Conservation (phyloP, 1,284 basidiomycete genomes). For the Phenoliferia sp. region DNA sequence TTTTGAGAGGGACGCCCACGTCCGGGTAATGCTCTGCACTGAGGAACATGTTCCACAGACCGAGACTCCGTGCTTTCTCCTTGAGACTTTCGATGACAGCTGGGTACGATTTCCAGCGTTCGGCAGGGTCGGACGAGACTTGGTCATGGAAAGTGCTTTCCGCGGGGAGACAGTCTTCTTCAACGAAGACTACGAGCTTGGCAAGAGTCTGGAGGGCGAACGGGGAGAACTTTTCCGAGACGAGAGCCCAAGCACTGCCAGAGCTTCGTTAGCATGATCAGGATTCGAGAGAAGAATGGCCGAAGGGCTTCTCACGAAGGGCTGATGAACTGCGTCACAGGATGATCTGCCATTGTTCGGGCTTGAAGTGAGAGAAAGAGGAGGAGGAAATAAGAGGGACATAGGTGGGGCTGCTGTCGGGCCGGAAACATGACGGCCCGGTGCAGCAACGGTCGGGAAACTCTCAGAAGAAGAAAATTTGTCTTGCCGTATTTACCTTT, state of each 20-base stretch:
- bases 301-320: not conserved
- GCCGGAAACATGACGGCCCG: too few species aligned
- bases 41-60: constrained; percentile 95
- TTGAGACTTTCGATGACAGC: constrained; percentile 81
- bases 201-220: constrained; percentile 79
- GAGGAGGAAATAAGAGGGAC: not conserved
- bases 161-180: constrained; percentile 82
- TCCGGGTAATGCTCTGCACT: constrained; percentile 75
- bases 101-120: constrained; percentile 79
- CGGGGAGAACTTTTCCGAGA: constrained; percentile 59
- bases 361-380: not conserved
- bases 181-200: constrained; percentile 77
- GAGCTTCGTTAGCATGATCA: not conserved
- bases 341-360: not conserved
- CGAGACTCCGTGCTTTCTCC: constrained; percentile 74
- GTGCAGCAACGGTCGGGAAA: too few species aligned
- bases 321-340: constrained; percentile 1
- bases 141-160: constrained; percentile 73
- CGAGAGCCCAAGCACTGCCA: constrained; percentile 40
- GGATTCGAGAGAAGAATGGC: not conserved
- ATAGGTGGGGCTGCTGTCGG: too few species aligned
- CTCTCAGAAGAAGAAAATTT: too few species aligned
- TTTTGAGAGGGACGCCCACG: constrained; percentile 77
- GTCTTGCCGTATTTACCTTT: too few species aligned
- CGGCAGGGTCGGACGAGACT: constrained; percentile 66